Base-by-base conservation (phyloP, 495 filamentous ascomycete genomes). In the Neurospora intermedia region DNA sequence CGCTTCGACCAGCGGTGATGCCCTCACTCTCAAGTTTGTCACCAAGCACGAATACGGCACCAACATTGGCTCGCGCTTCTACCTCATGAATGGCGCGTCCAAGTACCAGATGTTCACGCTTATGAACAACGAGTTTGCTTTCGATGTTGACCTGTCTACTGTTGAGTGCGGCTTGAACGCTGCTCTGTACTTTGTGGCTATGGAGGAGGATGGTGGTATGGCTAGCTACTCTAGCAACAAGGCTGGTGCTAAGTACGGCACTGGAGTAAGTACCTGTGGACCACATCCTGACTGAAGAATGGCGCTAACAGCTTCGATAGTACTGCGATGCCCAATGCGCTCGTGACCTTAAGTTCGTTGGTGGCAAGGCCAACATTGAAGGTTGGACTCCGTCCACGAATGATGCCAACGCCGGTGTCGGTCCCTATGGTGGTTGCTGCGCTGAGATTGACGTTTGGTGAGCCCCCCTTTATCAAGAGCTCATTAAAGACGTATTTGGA, bases 361-460 rank as follows among this genome's bases (percentile, higher is more conserved):
- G 81, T 42, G 85, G 85, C 76, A 85, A 85, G 83, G 87, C 81
- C 81, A 91, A 91, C 80, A 71, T 87, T 31, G 89, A 91, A 42
- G 89, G 79, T 70, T 81, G 79, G 79, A 41, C 39, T 59, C 41
- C 71, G 66, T 81, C 79, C 9, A 76, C 74, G 72, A 90, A 86
- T 82, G 87, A 91, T 78, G 66, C 78, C 72, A 91, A 91, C 78
- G 83, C 88, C 27, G 79, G 79, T 43, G 79, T 81, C 10, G 79
- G 79, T 71, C 77, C 79, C 20, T 69, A 71, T 4, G 79, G 90
- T 72, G 86, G 87, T 72, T 93, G 91, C 87, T 93, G 91, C 80
- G 87, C 88, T n/a, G 91, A 93, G 79, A 89, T 93, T 80, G 90
- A 93, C 75, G 83, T 93, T 76, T 91, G 79, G 79, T 79, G 27